phyloP scores from a whole-genome alignment of 148 eudicot species.

The Cornus controversa region DNA sequence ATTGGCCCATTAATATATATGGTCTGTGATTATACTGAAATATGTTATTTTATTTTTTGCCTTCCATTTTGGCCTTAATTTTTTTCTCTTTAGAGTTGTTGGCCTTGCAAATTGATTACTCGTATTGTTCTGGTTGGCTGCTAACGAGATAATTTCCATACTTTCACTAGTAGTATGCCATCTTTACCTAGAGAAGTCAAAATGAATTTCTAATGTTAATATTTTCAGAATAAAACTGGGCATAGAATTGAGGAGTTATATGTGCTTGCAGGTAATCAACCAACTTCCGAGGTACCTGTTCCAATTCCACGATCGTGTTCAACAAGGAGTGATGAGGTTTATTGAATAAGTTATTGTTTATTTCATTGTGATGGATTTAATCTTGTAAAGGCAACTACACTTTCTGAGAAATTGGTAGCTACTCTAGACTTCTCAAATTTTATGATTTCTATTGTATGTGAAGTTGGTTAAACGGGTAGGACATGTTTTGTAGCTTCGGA shows the following conservation, averaged over 20 bases:
- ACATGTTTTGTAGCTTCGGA: neutral
- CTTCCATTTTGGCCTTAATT: neutral
- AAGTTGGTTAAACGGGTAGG: neutral
- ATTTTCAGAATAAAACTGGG: neutral
- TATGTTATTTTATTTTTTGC: neutral
- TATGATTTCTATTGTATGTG: neutral
- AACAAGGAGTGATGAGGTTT: slow-evolving; percentile 60
- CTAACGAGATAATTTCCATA: too few species aligned
- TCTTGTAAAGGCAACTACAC: neutral
- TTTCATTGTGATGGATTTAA: slow-evolving; percentile 3
- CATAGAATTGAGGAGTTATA: slow-evolving; percentile 21
- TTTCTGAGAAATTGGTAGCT: neutral
- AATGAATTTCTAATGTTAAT: too few species aligned
- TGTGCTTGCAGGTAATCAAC: slow-evolving; percentile 63
- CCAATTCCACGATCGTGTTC: slow-evolving; percentile 64
- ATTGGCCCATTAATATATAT: slow-evolving; percentile 85
- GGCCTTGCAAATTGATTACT: neutral
- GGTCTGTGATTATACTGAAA: slow-evolving; percentile 44
- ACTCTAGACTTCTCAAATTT: neutral
- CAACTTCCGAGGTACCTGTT: slow-evolving; percentile 85
- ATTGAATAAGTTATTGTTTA: slow-evolving; percentile 2
- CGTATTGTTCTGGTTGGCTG: too few species aligned
- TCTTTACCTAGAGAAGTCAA: too few species aligned
- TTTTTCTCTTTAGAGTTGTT: neutral
- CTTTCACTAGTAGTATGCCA: neutral